phyloP scores from a whole-genome alignment of 176 grass and related monocot genomes.

The Chrysopogon serrulatus region DNA sequence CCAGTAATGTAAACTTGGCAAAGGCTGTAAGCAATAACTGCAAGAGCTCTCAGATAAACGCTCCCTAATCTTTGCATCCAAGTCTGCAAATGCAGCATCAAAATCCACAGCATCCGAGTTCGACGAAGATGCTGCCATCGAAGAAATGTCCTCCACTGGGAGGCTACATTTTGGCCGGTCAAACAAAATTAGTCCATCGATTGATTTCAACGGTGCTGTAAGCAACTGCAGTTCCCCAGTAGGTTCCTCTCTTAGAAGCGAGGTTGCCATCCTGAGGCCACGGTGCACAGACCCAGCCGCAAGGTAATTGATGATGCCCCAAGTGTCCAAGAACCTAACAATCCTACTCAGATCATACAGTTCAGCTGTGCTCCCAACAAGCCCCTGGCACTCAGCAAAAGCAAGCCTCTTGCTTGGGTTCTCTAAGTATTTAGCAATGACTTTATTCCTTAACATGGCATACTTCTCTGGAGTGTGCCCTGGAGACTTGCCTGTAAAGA shows the following conservation, averaged over 20 bases:
- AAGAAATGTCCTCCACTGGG: slow-evolving; percentile 49
- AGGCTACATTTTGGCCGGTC: slow-evolving; percentile 88
- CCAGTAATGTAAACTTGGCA: slow-evolving; percentile 66
- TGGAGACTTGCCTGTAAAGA: slow-evolving; percentile 64
- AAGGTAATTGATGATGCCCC: slow-evolving; percentile 97
- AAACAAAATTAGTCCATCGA: slow-evolving; percentile 92
- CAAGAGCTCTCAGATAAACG: slow-evolving; percentile 70
- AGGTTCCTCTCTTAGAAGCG: slow-evolving; percentile 67
- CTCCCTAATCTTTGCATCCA: slow-evolving; percentile 70
- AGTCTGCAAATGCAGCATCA: slow-evolving; percentile 49
- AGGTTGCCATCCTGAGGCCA: slow-evolving; percentile 62
- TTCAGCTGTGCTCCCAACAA: slow-evolving; percentile 69
- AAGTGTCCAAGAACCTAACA: slow-evolving; percentile 82
- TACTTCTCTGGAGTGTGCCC: slow-evolving; percentile 72
- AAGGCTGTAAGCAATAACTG: slow-evolving; percentile 60
- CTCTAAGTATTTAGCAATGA: slow-evolving; percentile 72
- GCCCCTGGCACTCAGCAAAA: slow-evolving; percentile 67
- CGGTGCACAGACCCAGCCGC: slow-evolving; percentile 60
- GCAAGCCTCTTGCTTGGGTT: slow-evolving; percentile 66
- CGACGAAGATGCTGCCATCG: slow-evolving; percentile 30
- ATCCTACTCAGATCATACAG: slow-evolving; percentile 86
- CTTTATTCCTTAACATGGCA: slow-evolving; percentile 67
- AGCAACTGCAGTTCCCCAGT: slow-evolving; percentile 65
- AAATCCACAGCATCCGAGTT: slow-evolving; percentile 33
- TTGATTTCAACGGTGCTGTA: slow-evolving; percentile 70